phyloP scores from a whole-genome alignment of 2,329 filamentous ascomycete genomes.

The Alternaria consortialis region DNA sequence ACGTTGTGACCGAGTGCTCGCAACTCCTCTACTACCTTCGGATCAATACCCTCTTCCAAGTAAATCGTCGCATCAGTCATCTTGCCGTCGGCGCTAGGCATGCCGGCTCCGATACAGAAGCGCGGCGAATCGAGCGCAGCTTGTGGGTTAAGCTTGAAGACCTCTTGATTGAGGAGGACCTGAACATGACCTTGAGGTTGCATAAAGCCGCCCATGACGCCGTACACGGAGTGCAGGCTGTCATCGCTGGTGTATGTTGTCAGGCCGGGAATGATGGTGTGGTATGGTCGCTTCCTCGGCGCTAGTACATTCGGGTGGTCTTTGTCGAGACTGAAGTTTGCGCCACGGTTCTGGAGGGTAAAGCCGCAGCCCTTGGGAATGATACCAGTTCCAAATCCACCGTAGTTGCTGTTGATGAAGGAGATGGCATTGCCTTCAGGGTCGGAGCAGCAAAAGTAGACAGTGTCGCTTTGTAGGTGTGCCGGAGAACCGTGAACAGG shows the following conservation, averaged over 20 bases:
- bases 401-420: conserved; percentile 97
- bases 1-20: conserved; percentile 76
- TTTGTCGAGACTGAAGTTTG: conserved; percentile 78
- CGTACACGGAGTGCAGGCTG: conserved; percentile 83
- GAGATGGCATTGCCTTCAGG: conserved; percentile 85
- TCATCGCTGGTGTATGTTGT: conserved; percentile 80
- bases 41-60: conserved; percentile 82
- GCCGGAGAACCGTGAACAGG: conserved; percentile 77
- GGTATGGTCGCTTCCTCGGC: conserved; percentile 88
- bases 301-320: conserved; percentile 82
- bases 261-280: conserved; percentile 95
- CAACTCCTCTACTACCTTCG: conserved; percentile 73
- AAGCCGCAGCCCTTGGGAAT: conserved; percentile 89
- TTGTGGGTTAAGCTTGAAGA: conserved; percentile 83
- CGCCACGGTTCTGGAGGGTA: conserved; percentile 90
- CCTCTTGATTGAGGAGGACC: conserved; percentile 86
- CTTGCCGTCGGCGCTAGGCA: conserved; percentile 67
- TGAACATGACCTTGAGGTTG: conserved; percentile 97
- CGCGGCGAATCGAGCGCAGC: conserved; percentile 88
- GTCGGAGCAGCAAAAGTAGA: conserved; percentile 91
- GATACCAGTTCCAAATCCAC: conserved; percentile 86
- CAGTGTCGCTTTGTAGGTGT: conserved; percentile 86
- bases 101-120: conserved; percentile 83
- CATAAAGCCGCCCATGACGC: conserved; percentile 99
- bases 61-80: conserved; percentile 72